Conservation (phyloP, 1,284 basidiomycete species). For the Sporisorium graminicola region DNA sequence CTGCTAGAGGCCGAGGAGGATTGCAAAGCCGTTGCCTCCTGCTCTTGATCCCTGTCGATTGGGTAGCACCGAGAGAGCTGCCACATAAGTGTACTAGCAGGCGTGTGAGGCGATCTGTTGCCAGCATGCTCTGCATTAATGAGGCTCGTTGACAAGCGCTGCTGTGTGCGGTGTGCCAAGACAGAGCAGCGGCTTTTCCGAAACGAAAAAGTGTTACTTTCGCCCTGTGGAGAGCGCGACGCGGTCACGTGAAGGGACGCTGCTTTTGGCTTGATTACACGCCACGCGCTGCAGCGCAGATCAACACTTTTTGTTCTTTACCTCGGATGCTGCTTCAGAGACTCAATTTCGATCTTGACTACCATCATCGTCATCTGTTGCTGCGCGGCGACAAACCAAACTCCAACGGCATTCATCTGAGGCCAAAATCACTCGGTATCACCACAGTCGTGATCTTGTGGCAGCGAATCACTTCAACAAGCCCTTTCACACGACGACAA, state of each 20-base stretch:
- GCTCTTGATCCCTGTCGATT: background rate
- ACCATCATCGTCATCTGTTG: background rate
- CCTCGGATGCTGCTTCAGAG: no score
- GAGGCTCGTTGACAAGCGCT: background rate
- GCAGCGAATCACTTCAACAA: no score
- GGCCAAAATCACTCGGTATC: no score
- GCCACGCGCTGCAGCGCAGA: slow-evolving; percentile 22
- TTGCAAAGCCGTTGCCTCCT: background rate
- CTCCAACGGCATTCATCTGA: no score
- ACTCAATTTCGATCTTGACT: background rate
- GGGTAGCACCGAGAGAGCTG: background rate
- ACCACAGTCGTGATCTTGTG: background rate
- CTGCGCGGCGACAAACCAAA: background rate
- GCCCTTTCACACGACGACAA: background rate
- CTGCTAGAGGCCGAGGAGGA: background rate
- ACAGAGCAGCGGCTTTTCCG: no score
- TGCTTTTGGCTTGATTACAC: background rate
- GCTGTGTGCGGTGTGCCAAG: background rate
- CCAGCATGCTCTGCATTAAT: no score
- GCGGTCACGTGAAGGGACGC: slow-evolving; percentile 37
- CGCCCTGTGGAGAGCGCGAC: slow-evolving; percentile 12
- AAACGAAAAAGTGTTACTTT: slow-evolving; percentile 47
- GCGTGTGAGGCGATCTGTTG: no score
- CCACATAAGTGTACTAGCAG: background rate
- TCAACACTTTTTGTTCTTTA: slow-evolving; percentile 19